phyloP scores from a whole-genome alignment of 106 monocot genomes.

The Dioscorea alata region DNA sequence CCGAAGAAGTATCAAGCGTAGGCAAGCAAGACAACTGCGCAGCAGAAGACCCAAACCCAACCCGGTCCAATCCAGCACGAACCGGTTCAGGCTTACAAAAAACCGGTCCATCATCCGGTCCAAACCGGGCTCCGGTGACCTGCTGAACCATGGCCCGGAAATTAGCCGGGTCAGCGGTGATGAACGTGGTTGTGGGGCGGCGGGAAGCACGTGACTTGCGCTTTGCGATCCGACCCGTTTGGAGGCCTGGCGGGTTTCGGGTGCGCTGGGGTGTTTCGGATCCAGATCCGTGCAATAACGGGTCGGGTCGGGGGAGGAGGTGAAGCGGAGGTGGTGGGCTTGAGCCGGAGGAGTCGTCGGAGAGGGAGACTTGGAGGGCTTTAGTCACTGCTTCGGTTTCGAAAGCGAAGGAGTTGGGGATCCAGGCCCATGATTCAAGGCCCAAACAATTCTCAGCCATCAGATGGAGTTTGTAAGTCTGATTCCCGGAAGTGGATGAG shows the following conservation, averaged over 20 bases:
- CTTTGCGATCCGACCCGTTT: slow-evolving; percentile 27
- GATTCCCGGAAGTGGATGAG: neutral
- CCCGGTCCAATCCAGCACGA: slow-evolving; percentile 3
- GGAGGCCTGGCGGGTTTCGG: neutral
- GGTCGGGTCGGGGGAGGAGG: slow-evolving; percentile 3
- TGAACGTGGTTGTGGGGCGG: slow-evolving; percentile 46
- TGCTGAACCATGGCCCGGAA: slow-evolving; percentile 74
- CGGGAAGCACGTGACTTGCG: slow-evolving; percentile 40
- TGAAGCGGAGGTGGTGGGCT: neutral
- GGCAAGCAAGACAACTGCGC: slow-evolving; percentile 11
- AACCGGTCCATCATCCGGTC: neutral
- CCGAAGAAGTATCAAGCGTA: slow-evolving; percentile 55
- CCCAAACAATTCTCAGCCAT: slow-evolving; percentile 22
- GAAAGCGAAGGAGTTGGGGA: slow-evolving; percentile 21
- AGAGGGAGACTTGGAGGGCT: slow-evolving; percentile 61
- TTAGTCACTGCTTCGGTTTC: slow-evolving; percentile 48
- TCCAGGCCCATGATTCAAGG: slow-evolving; percentile 26
- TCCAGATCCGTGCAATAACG: too few relatives aligned
- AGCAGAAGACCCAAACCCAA: neutral
- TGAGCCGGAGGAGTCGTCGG: slow-evolving; percentile 30
- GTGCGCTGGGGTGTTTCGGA: neutral
- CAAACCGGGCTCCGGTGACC: slow-evolving; percentile 42
- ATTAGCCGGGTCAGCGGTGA: slow-evolving; percentile 50
- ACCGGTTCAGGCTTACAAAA: slow-evolving; percentile 7
- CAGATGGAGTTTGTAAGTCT: neutral